Base-by-base conservation (phyloP, 352 stramenopile genomes). In the Aphanomyces euteiches region DNA sequence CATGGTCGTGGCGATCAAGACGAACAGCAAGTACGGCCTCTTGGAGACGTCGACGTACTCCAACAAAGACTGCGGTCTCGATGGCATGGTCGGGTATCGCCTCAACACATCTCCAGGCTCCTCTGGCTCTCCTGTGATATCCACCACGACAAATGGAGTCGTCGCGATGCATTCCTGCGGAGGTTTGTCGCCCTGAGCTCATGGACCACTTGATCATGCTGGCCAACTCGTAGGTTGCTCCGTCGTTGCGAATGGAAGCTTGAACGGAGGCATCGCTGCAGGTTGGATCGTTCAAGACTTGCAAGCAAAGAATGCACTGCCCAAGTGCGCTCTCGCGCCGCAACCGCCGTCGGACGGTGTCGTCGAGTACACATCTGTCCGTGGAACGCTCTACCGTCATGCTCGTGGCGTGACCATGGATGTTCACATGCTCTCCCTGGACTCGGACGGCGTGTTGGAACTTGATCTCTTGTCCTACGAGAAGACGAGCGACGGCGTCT, bases 161-260 rank as follows among this genome's bases (percentile, higher is more conserved):
- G 73, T 90, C 34, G 85, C 72, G 5, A 75, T 93, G 7, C 85
- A 92, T 64, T 81, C 90, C 59, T 93, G 85, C 54, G 85, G 85
- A 1, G 84, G 28, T 28, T 28, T 28, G 28, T 83, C 39, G 12
- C 50, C 19, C 47, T 5, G 36, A 59, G 50, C 19, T 59, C 50
- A 4, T 59, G 50, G 13, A 37, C 1, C 13, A 59, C 7, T 34
- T 28, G 28, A 28, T 28, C 28, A 28, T 28, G 2, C 28, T 28
- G 28, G 28, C 28, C 2, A 28, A 28, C 28, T 28, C 28, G 28
- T 28, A 28, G 28, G 54, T 19, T 61, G 54, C 34, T 28, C 54
- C 3, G 54, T 61, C 19, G 54, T 28, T 12, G 7, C 34, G 19
- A 37, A 41, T 13, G 15, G 10, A 10, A 56, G 59, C 19, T 4